Percentiles rank a stretch among this genome's conserved stretches.
phyloP scores from a whole-genome alignment of 2,329 filamentous ascomycete species.

The Nectriaceae sp. region DNA sequence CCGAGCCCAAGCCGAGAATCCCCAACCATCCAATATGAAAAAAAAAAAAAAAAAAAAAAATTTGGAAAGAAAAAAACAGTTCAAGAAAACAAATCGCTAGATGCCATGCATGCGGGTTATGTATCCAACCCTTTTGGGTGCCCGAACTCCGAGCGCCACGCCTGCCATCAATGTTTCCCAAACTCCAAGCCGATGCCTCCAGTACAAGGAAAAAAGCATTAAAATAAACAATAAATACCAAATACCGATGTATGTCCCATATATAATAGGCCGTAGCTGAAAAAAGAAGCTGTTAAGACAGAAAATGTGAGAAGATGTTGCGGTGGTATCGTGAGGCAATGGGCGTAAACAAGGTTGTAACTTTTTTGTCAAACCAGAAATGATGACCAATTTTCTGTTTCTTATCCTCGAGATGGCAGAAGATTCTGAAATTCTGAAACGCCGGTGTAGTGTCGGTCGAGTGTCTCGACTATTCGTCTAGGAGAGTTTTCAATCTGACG shows the following conservation, averaged over 20 bases:
- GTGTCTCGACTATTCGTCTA: too few relatives aligned
- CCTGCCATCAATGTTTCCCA: slow-evolving; percentile 9
- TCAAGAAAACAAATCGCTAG: slow-evolving; percentile 9
- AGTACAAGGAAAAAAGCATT: neutral
- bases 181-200: slow-evolving; percentile 8
- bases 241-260: slow-evolving; percentile 7
- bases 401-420: too few relatives aligned
- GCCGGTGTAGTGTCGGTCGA: too few relatives aligned
- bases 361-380: too few relatives aligned
- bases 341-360: too few relatives aligned
- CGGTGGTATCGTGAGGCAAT: slow-evolving; percentile 4
- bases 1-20: too few relatives aligned
- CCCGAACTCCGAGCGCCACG: slow-evolving; percentile 16
- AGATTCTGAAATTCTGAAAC: too few relatives aligned
- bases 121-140: slow-evolving; percentile 4
- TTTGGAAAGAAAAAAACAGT: slow-evolving; percentile 4
- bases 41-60: too few relatives aligned
- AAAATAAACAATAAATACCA: slow-evolving; percentile 10
- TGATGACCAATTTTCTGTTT: too few relatives aligned
- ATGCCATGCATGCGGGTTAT: slow-evolving; percentile 6
- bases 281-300: slow-evolving; percentile 20
- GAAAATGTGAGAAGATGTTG: slow-evolving; percentile 9
- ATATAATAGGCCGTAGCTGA: too few relatives aligned
- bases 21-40: slow-evolving; percentile 17
- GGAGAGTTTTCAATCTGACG: too few relatives aligned